Base-by-base conservation (phyloP, 2,329 filamentous ascomycete genomes). In the Ilyonectria sp. region DNA sequence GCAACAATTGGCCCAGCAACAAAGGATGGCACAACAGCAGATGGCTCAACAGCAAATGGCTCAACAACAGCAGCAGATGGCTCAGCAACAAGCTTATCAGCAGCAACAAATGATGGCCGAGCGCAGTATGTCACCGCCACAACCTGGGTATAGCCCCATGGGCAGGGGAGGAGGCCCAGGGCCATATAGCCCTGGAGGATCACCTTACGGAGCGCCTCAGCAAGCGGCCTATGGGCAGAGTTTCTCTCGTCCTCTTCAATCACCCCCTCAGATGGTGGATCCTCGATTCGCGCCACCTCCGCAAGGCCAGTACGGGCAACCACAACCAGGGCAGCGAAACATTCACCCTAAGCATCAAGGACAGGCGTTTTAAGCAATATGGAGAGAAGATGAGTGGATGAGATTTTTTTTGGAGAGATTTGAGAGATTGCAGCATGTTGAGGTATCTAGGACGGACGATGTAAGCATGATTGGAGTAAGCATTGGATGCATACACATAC, bases 331-430 rank as follows among this genome's bases (percentile, higher is more conserved):
- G 3, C 61, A 63, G 44, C 71, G 74, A 8, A 75, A 68, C 47
- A 59, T 74, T 46, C 74, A 76, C 26, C 76, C 75, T 2, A 78
- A 77, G 19, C 79, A 81, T 53, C 81, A 83, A 55, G 79, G 81
- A 11, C 80, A 82, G 57, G 79, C 79, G 15, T 81, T 81, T 59
- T 82, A 73, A 65, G 37, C 31, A 60, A 31, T 21, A 46, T 6
- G n/a, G 19, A 52, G 21, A 43, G 9, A 46, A 37, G 21, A 46
- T 17, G 23, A 19, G 53, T 17, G 58, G 23, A 53, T 33, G 50
- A 35, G 47, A 17, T 40, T 49, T n/a, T n/a, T 40, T 49, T n/a
- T n/a, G 19, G 43, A n/a, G 37, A 52, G 40, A 52, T n/a, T n/a
- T 23, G 43, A n/a, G 37, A 52, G 40, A 52, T 23, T 33, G 47